A percentile compares a stretch with the other conserved stretches of the same genome.
These are phyloP conservation scores for Saturnispora gosingensis DNA, from an alignment of 805 yeast genomes.

Conservation along the genomic window DNA sequence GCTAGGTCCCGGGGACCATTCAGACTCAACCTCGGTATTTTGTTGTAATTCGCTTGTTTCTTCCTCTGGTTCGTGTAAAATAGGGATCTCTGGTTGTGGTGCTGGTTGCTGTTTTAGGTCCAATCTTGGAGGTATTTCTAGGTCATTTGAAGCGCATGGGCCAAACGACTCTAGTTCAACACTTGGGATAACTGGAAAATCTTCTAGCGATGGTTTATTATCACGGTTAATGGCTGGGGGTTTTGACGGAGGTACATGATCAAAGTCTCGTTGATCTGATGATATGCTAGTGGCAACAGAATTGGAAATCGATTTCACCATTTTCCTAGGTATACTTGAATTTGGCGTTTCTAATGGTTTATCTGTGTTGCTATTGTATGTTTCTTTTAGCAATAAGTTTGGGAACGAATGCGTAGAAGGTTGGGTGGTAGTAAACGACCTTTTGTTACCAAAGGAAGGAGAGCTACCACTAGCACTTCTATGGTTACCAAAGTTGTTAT, in stretches of 20 bases:
- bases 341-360: neutral
- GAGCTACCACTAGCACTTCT: neutral
- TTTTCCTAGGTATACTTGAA: conserved; percentile 7
- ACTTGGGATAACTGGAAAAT: neutral
- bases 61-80: neutral
- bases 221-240: conserved; percentile 1
- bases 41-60: neutral
- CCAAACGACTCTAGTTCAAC: neutral
- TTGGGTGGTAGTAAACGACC: neutral
- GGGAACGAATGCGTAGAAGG: neutral
- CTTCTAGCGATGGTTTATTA: neutral
- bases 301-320: neutral
- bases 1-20: neutral
- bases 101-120: neutral
- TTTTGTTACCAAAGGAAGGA: neutral
- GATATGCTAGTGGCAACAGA: neutral
- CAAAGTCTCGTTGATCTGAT: neutral
- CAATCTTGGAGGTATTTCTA: neutral
- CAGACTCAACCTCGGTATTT: neutral
- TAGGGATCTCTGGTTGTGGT: neutral
- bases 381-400: neutral
- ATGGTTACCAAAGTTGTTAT: neutral
- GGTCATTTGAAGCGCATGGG: neutral
- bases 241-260: neutral
- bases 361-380: neutral